Evolutionary conservation across 1,284 basidiomycete genomes (phyloP).

Genomic region (Entoloma clypeatum): DNA sequence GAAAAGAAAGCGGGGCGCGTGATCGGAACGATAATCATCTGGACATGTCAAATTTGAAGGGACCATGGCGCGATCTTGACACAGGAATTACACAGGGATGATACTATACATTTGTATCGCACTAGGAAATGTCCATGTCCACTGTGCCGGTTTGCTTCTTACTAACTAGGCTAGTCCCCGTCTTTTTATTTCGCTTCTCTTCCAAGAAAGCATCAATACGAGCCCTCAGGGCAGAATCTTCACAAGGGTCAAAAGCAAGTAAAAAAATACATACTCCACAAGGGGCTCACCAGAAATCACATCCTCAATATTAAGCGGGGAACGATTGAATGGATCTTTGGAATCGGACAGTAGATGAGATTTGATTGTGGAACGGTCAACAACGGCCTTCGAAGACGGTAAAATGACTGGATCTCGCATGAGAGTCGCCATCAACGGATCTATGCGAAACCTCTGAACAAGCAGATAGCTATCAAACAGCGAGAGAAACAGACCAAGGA

Average conservation of each 20-base stretch:
- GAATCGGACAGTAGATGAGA: slow-evolving; percentile 90
- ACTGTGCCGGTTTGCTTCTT: slow-evolving; percentile 15
- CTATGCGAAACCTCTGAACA: slow-evolving; percentile 41
- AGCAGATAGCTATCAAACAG: slow-evolving; percentile 6
- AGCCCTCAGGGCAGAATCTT: slow-evolving; percentile 42
- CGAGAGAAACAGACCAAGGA: slow-evolving; percentile 59
- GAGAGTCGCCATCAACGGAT: slow-evolving; percentile 89
- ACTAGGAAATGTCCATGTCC: slow-evolving; percentile 18
- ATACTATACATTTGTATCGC: slow-evolving; percentile 12
- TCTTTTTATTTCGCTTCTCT: slow-evolving; percentile 33
- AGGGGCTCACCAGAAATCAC: slow-evolving; percentile 64
- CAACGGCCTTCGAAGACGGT: slow-evolving; percentile 76
- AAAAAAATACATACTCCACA: not conserved
- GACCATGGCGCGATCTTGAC: not conserved
- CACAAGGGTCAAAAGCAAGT: slow-evolving; percentile 5
- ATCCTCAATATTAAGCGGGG: slow-evolving; percentile 76
- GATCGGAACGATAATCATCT: slow-evolving; percentile 13
- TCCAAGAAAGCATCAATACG: slow-evolving; percentile 43
- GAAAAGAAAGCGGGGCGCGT: slow-evolving; percentile 37
- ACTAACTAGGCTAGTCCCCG: too few species aligned
- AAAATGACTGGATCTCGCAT: slow-evolving; percentile 96
- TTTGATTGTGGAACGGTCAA: slow-evolving; percentile 95
- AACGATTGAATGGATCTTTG: slow-evolving; percentile 89
- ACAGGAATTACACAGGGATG: slow-evolving; percentile 5
- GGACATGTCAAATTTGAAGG: not conserved